A percentile compares a stretch with the other conserved stretches of the same genome.
Evolutionary conservation across 768 basidiomycete species (phyloP).

Genomic region (Rickenella mellea): DNA sequence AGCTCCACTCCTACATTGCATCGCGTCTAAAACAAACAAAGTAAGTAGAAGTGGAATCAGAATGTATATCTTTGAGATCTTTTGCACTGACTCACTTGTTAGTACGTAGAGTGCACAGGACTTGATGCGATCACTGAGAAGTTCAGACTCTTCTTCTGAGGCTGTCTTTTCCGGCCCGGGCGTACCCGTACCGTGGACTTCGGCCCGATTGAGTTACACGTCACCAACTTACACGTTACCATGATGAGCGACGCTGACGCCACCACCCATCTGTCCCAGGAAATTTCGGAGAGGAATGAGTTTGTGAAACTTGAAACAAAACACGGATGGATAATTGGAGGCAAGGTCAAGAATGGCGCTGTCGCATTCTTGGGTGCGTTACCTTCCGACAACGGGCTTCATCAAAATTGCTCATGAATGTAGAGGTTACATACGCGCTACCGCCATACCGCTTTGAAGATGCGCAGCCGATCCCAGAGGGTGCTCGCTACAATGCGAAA

Average conservation of each 20-base stretch:
- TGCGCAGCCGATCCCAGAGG: constrained; percentile 42
- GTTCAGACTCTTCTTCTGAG: too few species aligned
- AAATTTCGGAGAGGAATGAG: constrained; percentile 29
- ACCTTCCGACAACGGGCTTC: neutral
- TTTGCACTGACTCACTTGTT: too few species aligned
- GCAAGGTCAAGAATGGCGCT: constrained; percentile 49
- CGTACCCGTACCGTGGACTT: too few species aligned
- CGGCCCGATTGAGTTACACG: too few species aligned
- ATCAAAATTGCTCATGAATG: neutral
- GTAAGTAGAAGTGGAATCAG: too few species aligned
- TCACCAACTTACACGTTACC: too few species aligned
- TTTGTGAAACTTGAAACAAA: constrained; percentile 34
- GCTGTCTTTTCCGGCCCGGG: too few species aligned
- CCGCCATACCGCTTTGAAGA: constrained; percentile 59
- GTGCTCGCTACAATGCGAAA: constrained; percentile 46
- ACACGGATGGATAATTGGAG: constrained; percentile 49
- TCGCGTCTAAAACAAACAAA: too few species aligned
- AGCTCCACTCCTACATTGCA: too few species aligned
- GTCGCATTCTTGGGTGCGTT: constrained; percentile 54
- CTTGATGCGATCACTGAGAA: too few species aligned
- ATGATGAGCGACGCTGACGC: neutral
- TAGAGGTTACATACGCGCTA: constrained; percentile 68
- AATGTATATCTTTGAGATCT: too few species aligned
- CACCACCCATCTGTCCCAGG: constrained; percentile 6
- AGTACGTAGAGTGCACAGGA: too few species aligned